Conservation (phyloP, 2,329 filamentous ascomycete genomes). For the Fusarium multiceps region DNA sequence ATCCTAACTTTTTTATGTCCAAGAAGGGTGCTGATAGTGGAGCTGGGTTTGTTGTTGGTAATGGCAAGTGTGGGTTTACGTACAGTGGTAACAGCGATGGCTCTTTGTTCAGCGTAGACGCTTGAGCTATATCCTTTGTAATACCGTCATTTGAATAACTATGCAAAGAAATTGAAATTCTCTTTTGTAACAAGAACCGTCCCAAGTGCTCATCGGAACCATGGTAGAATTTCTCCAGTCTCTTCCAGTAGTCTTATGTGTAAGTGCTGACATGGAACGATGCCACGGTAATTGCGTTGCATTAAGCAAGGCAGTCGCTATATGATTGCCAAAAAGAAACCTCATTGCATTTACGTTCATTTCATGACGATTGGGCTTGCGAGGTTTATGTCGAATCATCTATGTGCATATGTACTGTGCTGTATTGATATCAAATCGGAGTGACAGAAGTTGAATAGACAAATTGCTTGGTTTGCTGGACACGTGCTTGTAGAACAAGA, state of each 20-base stretch:
- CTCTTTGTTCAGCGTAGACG: neutral
- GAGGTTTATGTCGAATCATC: neutral
- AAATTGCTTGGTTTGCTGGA: neutral
- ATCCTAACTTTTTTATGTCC: constrained; percentile 12
- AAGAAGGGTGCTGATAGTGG: constrained; percentile 13
- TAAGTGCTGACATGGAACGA: neutral
- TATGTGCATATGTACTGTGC: neutral
- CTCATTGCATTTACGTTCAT: neutral
- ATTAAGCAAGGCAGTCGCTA: neutral
- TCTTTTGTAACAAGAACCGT: neutral
- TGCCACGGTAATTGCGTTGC: neutral
- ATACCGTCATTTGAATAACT: too few species aligned
- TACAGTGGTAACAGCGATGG: constrained; percentile 19
- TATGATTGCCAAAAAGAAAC: neutral
- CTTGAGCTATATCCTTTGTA: neutral
- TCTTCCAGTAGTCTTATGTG: neutral
- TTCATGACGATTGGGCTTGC: neutral
- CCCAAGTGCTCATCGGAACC: neutral
- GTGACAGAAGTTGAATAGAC: neutral
- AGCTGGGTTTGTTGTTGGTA: constrained; percentile 1
- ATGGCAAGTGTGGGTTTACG: constrained; percentile 4
- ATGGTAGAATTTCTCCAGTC: neutral
- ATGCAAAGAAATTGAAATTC: neutral
- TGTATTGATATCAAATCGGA: neutral
- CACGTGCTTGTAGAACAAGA: neutral